Evolutionary conservation across 163 green algal species (phyloP).

Genomic region (Coccomyxa subellipsoidea): DNA sequence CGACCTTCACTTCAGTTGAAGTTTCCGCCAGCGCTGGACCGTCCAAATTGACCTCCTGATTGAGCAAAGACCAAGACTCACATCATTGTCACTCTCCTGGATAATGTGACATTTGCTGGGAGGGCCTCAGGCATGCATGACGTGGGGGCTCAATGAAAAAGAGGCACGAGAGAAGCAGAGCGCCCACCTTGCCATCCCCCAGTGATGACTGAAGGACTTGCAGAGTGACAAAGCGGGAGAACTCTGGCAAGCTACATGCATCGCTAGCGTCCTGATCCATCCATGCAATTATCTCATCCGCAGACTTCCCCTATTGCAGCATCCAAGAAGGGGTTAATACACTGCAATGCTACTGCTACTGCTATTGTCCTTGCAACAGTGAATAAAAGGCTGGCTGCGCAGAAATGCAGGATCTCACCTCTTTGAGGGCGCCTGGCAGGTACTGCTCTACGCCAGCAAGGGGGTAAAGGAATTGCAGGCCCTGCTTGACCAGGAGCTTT

Average conservation of each 20-base stretch:
- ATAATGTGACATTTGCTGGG: too few relatives aligned
- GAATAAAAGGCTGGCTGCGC: too few relatives aligned
- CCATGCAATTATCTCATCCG: background rate
- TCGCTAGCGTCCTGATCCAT: background rate
- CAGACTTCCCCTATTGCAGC: background rate
- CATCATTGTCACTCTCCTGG: too few relatives aligned
- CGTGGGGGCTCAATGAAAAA: too few relatives aligned
- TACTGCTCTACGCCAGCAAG: background rate
- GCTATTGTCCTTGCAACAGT: too few relatives aligned
- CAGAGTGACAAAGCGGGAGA: background rate
- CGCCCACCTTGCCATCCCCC: background rate
- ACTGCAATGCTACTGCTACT: too few relatives aligned
- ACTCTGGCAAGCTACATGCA: background rate
- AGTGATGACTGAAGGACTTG: background rate
- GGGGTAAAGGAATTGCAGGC: background rate
- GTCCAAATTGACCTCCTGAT: background rate
- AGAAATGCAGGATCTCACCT: too few relatives aligned
- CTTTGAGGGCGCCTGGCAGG: background rate
- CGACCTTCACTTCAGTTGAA: background rate
- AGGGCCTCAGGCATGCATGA: too few relatives aligned
- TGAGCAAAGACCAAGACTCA: background rate
- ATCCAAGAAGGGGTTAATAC: background rate
- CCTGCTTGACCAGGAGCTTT: background rate
- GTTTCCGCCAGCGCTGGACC: background rate
- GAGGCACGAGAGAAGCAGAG: too few relatives aligned